A percentile compares a stretch with the other conserved stretches of the same genome.
Evolutionary conservation across 371 early-diverging fungal genomes (phyloP).

Genomic region (Conidiobolus coronatus): DNA sequence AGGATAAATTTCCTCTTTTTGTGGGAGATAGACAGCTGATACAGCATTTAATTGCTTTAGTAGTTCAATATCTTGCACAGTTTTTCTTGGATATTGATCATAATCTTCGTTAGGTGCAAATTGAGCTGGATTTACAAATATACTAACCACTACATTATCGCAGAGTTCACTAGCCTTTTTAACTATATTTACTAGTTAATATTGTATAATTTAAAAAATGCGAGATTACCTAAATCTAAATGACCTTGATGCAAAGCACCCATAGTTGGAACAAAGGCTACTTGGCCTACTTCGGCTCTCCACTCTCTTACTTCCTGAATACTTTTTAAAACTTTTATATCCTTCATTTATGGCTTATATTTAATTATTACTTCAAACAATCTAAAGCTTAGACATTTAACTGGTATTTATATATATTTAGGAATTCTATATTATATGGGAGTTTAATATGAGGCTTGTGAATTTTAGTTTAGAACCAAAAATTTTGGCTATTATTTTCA

Average conservation of each 20-base stretch:
- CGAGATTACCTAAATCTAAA: conserved; percentile 30
- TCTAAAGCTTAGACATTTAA: too few species aligned
- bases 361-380: too few species aligned
- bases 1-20: conserved; percentile 81
- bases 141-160: conserved; percentile 51
- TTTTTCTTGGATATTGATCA: conserved; percentile 70
- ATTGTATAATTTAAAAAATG: neutral
- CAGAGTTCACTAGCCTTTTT: conserved; percentile 27
- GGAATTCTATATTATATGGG: too few species aligned
- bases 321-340: too few species aligned
- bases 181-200: conserved; percentile 12
- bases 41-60: conserved; percentile 23
- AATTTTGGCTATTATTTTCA: too few species aligned
- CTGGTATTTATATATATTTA: too few species aligned
- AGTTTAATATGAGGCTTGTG: too few species aligned
- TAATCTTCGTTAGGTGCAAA: conserved; percentile 92
- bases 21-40: conserved; percentile 60
- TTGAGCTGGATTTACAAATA: conserved; percentile 95
- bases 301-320: conserved; percentile 18
- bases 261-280: conserved; percentile 73
- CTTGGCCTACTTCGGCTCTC: conserved; percentile 21
- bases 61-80: conserved; percentile 41
- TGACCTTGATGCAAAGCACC: conserved; percentile 87
- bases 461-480: too few species aligned
- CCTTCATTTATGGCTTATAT: too few species aligned